These are phyloP conservation scores for Colletotrichum sp. DNA, from an alignment of 2,329 filamentous ascomycete species.

Conservation along the genomic window DNA sequence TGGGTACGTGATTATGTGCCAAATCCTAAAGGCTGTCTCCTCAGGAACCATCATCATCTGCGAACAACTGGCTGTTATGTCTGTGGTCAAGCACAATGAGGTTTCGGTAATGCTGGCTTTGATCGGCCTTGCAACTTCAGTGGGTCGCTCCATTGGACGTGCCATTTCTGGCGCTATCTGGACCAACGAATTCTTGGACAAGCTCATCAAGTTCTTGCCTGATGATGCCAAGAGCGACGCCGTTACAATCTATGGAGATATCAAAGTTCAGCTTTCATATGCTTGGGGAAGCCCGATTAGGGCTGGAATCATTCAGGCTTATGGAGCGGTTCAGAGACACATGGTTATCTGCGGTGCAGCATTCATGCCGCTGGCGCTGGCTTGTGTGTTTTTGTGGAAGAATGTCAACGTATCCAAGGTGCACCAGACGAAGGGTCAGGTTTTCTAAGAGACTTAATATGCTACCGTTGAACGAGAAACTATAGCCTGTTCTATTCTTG, in stretches of 20 bases:
- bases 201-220: conserved; percentile 42
- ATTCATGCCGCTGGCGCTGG: conserved; percentile 7
- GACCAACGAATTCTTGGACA: conserved; percentile 39
- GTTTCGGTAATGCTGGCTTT: conserved; percentile 37
- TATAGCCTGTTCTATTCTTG: no score
- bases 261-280: conserved; percentile 42
- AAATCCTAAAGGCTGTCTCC: conserved; percentile 46
- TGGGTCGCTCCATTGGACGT: conserved; percentile 35
- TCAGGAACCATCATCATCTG: conserved; percentile 44
- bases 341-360: conserved; percentile 36
- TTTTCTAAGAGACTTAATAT: background rate
- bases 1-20: conserved; percentile 42
- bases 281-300: conserved; percentile 43
- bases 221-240: conserved; percentile 47
- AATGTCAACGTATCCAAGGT: conserved; percentile 11
- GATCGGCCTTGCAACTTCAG: conserved; percentile 31
- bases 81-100: conserved; percentile 34
- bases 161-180: conserved; percentile 37
- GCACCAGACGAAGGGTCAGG: conserved; percentile 16
- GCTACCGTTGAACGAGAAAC: no score
- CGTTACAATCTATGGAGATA: conserved; percentile 39
- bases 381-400: conserved; percentile 15
- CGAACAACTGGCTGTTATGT: conserved; percentile 43
- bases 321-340: conserved; percentile 49
- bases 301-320: conserved; percentile 49